phyloP scores from a whole-genome alignment of 2,329 filamentous ascomycete genomes.

The Claviceps fusiformis region DNA sequence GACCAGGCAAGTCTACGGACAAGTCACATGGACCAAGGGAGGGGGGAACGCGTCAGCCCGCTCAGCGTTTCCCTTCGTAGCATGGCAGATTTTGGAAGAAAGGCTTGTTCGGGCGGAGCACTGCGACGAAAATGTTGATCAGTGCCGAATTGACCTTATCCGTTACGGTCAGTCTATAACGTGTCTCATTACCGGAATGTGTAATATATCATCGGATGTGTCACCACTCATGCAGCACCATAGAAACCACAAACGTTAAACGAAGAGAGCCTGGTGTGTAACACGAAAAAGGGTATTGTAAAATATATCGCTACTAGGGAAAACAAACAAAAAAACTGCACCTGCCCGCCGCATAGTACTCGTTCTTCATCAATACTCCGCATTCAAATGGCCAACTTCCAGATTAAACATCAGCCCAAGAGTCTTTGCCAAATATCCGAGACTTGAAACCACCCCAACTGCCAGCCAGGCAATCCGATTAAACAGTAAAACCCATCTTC shows the following conservation, averaged over 20 bases:
- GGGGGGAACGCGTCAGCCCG: too few relatives aligned
- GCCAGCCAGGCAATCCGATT: neutral
- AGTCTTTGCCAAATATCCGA: neutral
- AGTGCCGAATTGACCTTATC: too few relatives aligned
- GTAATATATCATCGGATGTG: too few relatives aligned
- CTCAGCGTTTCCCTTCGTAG: too few relatives aligned
- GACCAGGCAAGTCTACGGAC: too few relatives aligned
- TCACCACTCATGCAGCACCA: too few relatives aligned
- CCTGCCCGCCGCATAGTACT: slow-evolving; percentile 1
- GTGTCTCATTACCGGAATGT: too few relatives aligned
- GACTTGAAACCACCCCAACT: slow-evolving; percentile 1
- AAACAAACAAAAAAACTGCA: neutral
- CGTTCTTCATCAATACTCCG: slow-evolving; percentile 3
- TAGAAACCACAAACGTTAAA: neutral
- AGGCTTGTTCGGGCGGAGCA: too few relatives aligned
- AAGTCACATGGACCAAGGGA: too few relatives aligned
- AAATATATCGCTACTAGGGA: neutral
- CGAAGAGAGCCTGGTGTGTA: neutral
- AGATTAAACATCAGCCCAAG: neutral
- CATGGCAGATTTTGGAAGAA: too few relatives aligned
- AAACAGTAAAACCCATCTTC: neutral
- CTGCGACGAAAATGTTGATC: too few relatives aligned
- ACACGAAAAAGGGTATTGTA: neutral
- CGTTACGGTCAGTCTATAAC: too few relatives aligned
- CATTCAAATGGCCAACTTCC: slow-evolving; percentile 4